phyloP scores from a whole-genome alignment of 1,284 basidiomycete species.

The Athelia sp. region DNA sequence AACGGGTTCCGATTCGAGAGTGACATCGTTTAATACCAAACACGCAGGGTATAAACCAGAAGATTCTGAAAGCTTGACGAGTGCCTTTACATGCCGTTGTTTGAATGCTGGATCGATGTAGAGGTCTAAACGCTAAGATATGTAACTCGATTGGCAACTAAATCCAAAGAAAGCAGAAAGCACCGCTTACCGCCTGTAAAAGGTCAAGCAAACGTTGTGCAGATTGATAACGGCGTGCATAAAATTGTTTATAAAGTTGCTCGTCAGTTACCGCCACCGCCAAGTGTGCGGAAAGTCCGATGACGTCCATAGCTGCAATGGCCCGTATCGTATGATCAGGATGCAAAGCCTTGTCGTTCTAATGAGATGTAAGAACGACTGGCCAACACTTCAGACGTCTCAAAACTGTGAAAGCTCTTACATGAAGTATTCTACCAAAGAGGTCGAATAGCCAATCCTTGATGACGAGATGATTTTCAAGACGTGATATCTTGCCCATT shows the following conservation, averaged over 20 bases:
- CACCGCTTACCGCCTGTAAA: not conserved
- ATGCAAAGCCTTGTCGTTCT: not conserved
- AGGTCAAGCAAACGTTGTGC: not conserved
- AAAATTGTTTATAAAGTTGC: not conserved
- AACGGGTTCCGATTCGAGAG: not conserved
- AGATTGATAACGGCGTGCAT: not conserved
- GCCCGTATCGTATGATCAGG: not conserved
- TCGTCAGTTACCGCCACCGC: not conserved
- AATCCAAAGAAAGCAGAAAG: not conserved
- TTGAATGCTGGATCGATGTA: not conserved
- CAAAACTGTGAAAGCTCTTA: not conserved
- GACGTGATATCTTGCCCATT: not conserved
- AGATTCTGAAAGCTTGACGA: not conserved
- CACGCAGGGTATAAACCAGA: not conserved
- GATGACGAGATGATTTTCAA: not conserved
- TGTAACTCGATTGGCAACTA: not conserved
- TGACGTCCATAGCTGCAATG: not conserved
- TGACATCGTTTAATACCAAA: not conserved
- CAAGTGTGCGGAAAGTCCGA: not conserved
- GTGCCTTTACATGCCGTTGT: not conserved
- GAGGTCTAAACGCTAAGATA: not conserved
- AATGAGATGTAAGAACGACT: not conserved
- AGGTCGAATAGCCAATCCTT: not conserved
- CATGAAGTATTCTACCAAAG: not conserved
- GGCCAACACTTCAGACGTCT: not conserved